phyloP scores from a whole-genome alignment of 352 stramenopile genomes.

The Pythium vanterpoolii region DNA sequence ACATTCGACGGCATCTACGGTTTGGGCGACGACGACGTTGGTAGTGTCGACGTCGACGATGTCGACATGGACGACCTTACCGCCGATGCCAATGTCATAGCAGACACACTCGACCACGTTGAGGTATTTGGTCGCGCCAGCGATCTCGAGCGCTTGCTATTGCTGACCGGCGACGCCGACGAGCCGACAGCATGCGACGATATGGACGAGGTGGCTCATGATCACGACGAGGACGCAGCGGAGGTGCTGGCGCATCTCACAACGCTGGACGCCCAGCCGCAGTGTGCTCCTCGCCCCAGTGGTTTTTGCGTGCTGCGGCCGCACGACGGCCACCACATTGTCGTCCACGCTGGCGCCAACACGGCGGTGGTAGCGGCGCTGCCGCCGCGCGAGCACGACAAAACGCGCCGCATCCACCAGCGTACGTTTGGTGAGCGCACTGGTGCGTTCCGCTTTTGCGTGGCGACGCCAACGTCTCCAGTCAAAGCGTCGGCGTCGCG shows the following conservation, averaged over 20 bases:
- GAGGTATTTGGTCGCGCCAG: conserved; percentile 35
- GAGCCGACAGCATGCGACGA: not conserved
- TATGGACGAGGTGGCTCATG: not conserved
- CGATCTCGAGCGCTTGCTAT: conserved; percentile 71
- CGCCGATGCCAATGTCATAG: conserved; percentile 22
- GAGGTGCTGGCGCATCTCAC: conserved; percentile 25
- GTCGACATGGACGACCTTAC: conserved; percentile 55
- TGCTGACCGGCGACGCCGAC: conserved; percentile 16
- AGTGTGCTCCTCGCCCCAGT: not conserved
- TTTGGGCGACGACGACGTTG: conserved; percentile 14
- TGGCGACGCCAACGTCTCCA: conserved; percentile 15
- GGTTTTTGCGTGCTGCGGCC: conserved; percentile 5
- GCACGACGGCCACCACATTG: not conserved
- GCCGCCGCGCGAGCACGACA: conserved; percentile 43
- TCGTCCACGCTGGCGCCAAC: not conserved
- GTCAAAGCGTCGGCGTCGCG: not conserved
- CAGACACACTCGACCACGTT: not conserved
- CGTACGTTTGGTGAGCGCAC: conserved; percentile 61
- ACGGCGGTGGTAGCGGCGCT: conserved; percentile 2
- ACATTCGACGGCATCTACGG: conserved; percentile 27
- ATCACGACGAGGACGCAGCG: conserved; percentile 27
- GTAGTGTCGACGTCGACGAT: conserved; percentile 30
- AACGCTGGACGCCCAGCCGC: conserved; percentile 22
- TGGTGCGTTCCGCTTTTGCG: conserved; percentile 42
- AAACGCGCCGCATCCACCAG: conserved; percentile 43